phyloP scores from a whole-genome alignment of 495 filamentous ascomycete species.

The Achaetomiella virescens region DNA sequence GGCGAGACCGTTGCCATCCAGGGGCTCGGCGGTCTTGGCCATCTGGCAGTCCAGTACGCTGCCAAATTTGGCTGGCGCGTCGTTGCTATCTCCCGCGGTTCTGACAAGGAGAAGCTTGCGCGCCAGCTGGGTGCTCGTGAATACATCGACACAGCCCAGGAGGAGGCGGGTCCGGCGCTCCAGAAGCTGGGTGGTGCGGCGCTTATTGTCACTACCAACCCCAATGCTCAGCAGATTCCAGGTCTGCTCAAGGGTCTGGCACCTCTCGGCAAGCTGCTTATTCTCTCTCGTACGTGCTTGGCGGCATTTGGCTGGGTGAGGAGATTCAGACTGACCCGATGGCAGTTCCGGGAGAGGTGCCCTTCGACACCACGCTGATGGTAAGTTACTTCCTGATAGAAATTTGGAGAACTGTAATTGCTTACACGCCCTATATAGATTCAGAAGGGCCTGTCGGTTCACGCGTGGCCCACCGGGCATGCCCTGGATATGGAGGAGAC shows the following conservation, averaged over 20 bases:
- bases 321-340: background rate
- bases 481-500: conserved; percentile 61
- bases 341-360: conserved; percentile 9
- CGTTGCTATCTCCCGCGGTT: conserved; percentile 54
- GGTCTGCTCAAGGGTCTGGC: conserved; percentile 51
- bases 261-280: conserved; percentile 50
- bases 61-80: conserved; percentile 59
- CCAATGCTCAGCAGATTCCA: conserved; percentile 47
- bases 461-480: conserved; percentile 59
- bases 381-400: background rate
- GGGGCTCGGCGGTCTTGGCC: conserved; percentile 61
- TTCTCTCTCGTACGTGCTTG: conserved; percentile 9
- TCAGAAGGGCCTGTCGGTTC: conserved; percentile 37
- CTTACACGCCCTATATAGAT: too few relatives aligned
- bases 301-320: background rate
- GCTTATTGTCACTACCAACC: conserved; percentile 59
- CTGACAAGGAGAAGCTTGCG: conserved; percentile 54
- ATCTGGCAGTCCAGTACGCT: conserved; percentile 63
- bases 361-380: conserved; percentile 1
- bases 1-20: conserved; percentile 59
- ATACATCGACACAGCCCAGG: conserved; percentile 56
- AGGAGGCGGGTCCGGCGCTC: conserved; percentile 46
- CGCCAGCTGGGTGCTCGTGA: conserved; percentile 58
- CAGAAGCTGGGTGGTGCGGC: conserved; percentile 55
- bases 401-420: too few relatives aligned